These are phyloP conservation scores for Ophiocordyceps polyrhachis-furcata DNA, from an alignment of 2,329 filamentous ascomycete species.

Conservation along the genomic window DNA sequence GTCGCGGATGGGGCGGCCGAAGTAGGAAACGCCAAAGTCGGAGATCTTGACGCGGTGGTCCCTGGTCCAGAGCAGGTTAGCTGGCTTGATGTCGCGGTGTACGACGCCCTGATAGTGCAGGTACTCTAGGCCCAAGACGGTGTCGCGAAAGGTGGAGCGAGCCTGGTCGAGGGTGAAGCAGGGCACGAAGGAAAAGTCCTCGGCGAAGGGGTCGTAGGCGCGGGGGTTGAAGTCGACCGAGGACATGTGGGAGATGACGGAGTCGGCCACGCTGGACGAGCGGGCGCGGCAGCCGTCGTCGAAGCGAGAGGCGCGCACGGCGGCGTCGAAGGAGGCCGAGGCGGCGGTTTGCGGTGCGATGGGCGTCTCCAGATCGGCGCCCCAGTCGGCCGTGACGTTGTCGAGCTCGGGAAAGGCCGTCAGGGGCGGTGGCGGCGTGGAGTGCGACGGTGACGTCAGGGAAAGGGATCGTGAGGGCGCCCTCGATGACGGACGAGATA, in stretches of 20 bases:
- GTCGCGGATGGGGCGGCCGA: conserved; percentile 72
- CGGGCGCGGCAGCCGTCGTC: conserved; percentile 44
- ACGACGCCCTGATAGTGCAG: conserved; percentile 76
- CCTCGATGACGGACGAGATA: conserved; percentile 23
- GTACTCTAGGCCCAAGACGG: conserved; percentile 83
- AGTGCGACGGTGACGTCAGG: conserved; percentile 15
- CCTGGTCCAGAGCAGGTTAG: conserved; percentile 74
- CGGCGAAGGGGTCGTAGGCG: conserved; percentile 49
- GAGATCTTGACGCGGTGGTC: conserved; percentile 90
- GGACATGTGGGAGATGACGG: conserved; percentile 52
- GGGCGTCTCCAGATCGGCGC: conserved; percentile 36
- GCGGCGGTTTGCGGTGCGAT: conserved; percentile 28
- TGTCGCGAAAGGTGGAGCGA: conserved; percentile 75
- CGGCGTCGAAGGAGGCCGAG: conserved; percentile 49
- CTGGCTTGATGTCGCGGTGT: conserved; percentile 71
- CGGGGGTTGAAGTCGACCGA: conserved; percentile 39
- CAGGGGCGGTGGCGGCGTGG: conserved; percentile 16
- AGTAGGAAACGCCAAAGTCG: conserved; percentile 95
- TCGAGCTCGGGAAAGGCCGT: background rate
- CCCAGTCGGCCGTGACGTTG: conserved; percentile 10
- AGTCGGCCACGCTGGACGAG: conserved; percentile 66
- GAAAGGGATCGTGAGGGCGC: conserved; percentile 30
- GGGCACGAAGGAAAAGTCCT: conserved; percentile 85
- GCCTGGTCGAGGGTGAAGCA: conserved; percentile 77
- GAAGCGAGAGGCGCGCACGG: conserved; percentile 53